Base-by-base conservation (phyloP, 129 eudicot genomes). In the Erigeron canadensis region DNA sequence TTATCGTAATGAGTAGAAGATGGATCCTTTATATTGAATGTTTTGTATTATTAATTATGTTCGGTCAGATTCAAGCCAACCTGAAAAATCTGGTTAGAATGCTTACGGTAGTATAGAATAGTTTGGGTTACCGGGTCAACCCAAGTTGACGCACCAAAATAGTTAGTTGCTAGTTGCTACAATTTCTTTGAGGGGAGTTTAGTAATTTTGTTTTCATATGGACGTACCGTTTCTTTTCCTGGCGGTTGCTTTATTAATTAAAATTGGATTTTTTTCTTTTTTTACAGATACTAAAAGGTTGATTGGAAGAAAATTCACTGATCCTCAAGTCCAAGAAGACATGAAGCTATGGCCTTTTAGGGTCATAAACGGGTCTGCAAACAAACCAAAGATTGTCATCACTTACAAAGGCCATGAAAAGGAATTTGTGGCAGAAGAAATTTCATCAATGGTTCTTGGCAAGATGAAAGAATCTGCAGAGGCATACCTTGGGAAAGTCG, bases 241-340 rank as follows among this genome's bases (percentile, higher is more conserved):
- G n/a, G n/a, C n/a, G n/a, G n/a, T n/a, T n/a, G n/a, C n/a, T n/a
- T n/a, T n/a, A n/a, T n/a, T n/a, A n/a, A n/a, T n/a, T n/a, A n/a
- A n/a, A n/a, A n/a, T n/a, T n/a, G n/a, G n/a, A n/a, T n/a, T n/a
- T n/a, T n/a, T n/a, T n/a, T n/a, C n/a, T n/a, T n/a, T n/a, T n/a
- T n/a, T n/a, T n/a, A 12, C 65, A 77, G 75, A 77, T 63, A 71
- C 78, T 5, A 74, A 74, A 41, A 63, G 78, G 41, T 4, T 74
- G 63, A 74, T 74, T 47, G 78, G 78, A 47, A 74, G 75, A 41
- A 41, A 19, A 6, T 71, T 56, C 13, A 67, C 45, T 28, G 72
- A 67, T 47, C 15, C 43, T 13, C 47, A 13, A 23, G 72, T 67
- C 44, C 54, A 70, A 41, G 54, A 40, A 1, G 65, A 70, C 21